Base-by-base conservation (phyloP, 768 basidiomycete genomes). In the Kwoniella bestiolae region DNA sequence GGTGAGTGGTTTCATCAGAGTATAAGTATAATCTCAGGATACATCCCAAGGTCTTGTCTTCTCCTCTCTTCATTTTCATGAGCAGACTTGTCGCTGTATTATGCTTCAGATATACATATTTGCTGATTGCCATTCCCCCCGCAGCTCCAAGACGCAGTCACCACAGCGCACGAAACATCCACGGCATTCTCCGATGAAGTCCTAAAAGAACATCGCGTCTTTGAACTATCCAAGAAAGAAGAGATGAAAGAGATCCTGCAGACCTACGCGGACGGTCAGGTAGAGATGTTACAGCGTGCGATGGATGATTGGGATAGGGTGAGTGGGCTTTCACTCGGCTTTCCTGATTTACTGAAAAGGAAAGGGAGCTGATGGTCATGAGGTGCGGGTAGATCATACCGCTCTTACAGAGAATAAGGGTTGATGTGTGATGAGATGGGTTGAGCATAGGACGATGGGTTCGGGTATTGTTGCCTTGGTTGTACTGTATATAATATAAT, bases 171-270 rank as follows among this genome's bases (percentile, higher is more conserved):
- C 67, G 94, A 97, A 76, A 96, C 95, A 0, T 93, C 92, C 1
- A 92, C 94, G 72, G 92, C 93, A 3, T 99, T 99, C 82, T 95
- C 92, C 71, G 92, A 94, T 65, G 93, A 95, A 81, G 95, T 94
- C 14, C 82, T 98, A 26, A 86, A 89, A 52, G 96, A 99, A 80
- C 93, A 98, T 82, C 83, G 87, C 25, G 84, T 91, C 66, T 98
- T 98, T 83, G 92, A 96, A 77, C 85, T 87, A 66, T 87, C 90
- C 12, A 98, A 98, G 81, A 89, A 92, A 75, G 86, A 89, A 53
- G 96, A 99, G 83, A 96, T 98, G 95, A 96, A 95, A 82, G 92
- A 94, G 76, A 89, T 97, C 86, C 79, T 99, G 11, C 87, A 87
- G 21, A 88, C 89, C 66, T 86, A 96, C 67, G 93, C 93, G 26